Conservation (phyloP, 257 asterid genomes). For the Penstemon davidsonii region DNA sequence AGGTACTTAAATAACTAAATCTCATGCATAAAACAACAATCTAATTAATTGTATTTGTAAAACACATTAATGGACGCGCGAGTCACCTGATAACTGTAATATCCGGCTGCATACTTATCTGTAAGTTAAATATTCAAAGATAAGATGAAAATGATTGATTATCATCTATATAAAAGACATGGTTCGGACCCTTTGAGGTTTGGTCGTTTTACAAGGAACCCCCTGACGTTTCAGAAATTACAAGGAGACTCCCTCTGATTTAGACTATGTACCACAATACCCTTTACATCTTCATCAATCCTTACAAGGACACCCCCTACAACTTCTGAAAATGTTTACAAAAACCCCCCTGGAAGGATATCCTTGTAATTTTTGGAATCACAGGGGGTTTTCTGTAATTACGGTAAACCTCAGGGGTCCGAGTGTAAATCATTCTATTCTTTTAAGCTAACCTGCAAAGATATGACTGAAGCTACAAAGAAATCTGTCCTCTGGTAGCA, state of each 20-base stretch:
- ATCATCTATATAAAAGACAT: not conserved
- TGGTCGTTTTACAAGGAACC: too few relatives aligned
- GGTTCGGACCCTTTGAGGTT: too few relatives aligned
- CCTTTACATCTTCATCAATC: not conserved
- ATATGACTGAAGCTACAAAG: conserved; percentile 80
- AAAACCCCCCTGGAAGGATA: too few relatives aligned
- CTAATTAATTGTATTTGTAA: too few relatives aligned
- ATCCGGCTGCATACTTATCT: conserved; percentile 83
- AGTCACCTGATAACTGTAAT: conserved; percentile 77
- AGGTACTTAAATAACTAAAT: not conserved
- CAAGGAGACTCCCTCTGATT: too few relatives aligned
- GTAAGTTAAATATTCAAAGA: conserved; percentile 25
- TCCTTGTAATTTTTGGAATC: too few relatives aligned
- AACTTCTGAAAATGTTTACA: too few relatives aligned
- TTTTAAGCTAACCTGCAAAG: conserved; percentile 52
- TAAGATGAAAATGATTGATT: not conserved
- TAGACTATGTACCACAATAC: too few relatives aligned
- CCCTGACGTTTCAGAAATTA: too few relatives aligned
- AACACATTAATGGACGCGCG: not conserved
- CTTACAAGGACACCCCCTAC: too few relatives aligned
- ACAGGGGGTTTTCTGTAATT: not conserved
- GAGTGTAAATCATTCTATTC: not conserved
- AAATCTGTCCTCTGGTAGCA: conserved; percentile 75
- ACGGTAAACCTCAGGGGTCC: not conserved
- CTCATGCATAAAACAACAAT: too few relatives aligned